Percentiles rank a stretch among this genome's conserved stretches.
Conservation (phyloP, 192 early-diverging fungal genomes). For the Backusella westeae region DNA sequence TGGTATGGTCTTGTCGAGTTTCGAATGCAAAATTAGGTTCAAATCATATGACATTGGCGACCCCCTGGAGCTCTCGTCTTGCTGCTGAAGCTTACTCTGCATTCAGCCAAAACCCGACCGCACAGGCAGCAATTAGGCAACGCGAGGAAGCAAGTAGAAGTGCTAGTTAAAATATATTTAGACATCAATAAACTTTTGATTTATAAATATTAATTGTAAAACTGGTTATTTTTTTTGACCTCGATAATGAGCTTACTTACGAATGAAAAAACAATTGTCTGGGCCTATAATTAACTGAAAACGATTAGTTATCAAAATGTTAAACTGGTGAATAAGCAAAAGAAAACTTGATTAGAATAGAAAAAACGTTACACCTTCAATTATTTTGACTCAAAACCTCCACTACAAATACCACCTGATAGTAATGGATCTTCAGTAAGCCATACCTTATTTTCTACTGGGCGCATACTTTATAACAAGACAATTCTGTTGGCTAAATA, state of each 20-base stretch:
- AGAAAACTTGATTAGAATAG: not conserved
- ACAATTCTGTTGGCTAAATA: too few species aligned
- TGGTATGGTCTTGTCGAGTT: constrained; percentile 7
- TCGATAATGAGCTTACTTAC: not conserved
- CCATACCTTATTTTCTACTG: not conserved
- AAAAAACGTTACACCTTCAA: not conserved
- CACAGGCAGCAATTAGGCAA: not conserved
- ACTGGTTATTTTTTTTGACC: not conserved
- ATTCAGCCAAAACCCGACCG: constrained; percentile 1
- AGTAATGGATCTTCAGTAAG: too few species aligned
- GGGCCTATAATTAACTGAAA: not conserved
- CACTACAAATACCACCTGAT: too few species aligned
- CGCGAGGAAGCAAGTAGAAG: not conserved
- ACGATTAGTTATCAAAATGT: not conserved
- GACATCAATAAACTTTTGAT: not conserved
- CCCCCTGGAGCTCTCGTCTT: constrained; percentile 17
- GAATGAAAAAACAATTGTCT: not conserved
- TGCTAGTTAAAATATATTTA: not conserved
- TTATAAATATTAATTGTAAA: not conserved
- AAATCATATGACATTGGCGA: constrained; percentile 14
- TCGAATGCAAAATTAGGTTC: constrained; percentile 9
- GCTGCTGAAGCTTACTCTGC: constrained; percentile 16
- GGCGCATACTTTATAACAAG: not conserved
- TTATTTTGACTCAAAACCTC: too few species aligned
- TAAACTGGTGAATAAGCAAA: not conserved